These are phyloP conservation scores for Termitomyces eurrhizus DNA, from an alignment of 768 basidiomycete species.

Conservation along the genomic window DNA sequence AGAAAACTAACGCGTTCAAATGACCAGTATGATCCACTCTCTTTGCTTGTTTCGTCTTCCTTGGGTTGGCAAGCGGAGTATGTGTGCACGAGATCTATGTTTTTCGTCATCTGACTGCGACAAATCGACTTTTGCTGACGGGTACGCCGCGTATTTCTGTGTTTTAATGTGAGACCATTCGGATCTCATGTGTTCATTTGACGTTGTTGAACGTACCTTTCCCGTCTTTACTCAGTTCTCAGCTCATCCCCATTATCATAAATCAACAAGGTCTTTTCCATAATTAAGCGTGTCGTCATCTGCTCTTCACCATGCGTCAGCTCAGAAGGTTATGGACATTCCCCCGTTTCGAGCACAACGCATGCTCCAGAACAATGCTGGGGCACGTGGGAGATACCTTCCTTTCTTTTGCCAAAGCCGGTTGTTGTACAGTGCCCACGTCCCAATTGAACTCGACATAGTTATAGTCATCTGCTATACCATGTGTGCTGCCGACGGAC, in stretches of 20 bases:
- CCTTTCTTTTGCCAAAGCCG: neutral
- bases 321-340: conserved; percentile 1
- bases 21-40: neutral
- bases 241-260: neutral
- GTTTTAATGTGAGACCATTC: neutral
- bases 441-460: neutral
- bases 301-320: neutral
- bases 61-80: neutral
- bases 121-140: neutral
- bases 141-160: neutral
- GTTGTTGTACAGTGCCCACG: neutral
- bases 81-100: neutral
- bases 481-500: conserved; percentile 4
- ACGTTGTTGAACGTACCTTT: neutral
- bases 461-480: neutral
- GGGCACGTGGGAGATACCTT: neutral
- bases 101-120: conserved; percentile 5
- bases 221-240: neutral
- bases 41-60: neutral
- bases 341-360: neutral
- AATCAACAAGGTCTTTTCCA: neutral
- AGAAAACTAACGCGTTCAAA: neutral
- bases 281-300: neutral
- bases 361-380: conserved; percentile 1
- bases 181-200: neutral